phyloP scores from a whole-genome alignment of 2,329 filamentous ascomycete genomes.

The Clathrospora elynae region DNA sequence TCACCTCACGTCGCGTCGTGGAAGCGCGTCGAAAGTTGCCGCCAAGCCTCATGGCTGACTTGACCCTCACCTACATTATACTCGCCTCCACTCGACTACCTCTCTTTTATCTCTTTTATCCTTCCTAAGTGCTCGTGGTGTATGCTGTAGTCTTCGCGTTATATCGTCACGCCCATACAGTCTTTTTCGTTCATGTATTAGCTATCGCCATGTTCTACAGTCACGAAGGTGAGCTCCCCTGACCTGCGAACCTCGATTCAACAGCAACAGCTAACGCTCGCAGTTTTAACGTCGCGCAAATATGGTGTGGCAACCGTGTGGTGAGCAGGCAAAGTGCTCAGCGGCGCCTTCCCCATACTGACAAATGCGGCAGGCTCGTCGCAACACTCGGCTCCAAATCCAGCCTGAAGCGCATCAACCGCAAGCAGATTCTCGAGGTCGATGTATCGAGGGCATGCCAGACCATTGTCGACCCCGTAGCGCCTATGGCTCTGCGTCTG shows the following conservation, averaged over 20 bases:
- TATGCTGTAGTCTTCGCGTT: slow-evolving; percentile 4
- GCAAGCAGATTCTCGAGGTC: slow-evolving; percentile 87
- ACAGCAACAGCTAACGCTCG: slow-evolving; percentile 24
- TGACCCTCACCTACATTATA: slow-evolving; percentile 4
- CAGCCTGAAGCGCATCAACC: slow-evolving; percentile 72
- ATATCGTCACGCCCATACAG: slow-evolving; percentile 4
- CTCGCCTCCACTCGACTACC: background rate
- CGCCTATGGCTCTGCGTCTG: slow-evolving; percentile 85
- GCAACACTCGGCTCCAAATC: slow-evolving; percentile 82
- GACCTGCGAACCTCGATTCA: background rate
- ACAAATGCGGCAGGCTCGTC: slow-evolving; percentile 70
- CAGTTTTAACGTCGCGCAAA: slow-evolving; percentile 80
- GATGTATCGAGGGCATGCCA: slow-evolving; percentile 84
- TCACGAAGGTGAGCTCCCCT: slow-evolving; percentile 74
- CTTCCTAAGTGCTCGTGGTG: background rate
- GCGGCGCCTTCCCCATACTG: slow-evolving; percentile 19
- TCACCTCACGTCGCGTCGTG: slow-evolving; percentile 28
- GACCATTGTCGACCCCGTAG: slow-evolving; percentile 83
- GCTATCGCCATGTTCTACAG: slow-evolving; percentile 81
- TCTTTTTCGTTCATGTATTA: slow-evolving; percentile 14
- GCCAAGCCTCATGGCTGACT: slow-evolving; percentile 19
- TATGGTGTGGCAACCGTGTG: slow-evolving; percentile 95
- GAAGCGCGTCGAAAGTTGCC: slow-evolving; percentile 21
- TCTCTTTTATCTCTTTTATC: background rate
- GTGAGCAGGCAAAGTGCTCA: slow-evolving; percentile 58